Evolutionary conservation across 257 asterid genomes (phyloP).

Genomic region (Gentiana straminea): DNA sequence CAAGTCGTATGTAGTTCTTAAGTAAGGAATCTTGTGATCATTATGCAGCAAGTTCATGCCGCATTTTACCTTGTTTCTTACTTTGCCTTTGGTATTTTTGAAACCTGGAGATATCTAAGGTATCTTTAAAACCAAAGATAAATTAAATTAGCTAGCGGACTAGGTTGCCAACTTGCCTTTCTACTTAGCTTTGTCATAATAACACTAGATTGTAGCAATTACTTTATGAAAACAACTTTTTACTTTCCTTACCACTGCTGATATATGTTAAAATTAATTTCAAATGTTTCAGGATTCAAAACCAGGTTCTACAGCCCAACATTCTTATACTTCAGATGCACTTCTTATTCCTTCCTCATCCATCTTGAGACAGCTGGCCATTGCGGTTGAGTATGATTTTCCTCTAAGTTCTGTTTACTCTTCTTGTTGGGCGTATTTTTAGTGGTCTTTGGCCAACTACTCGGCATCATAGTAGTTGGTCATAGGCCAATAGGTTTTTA

Average conservation of each 20-base stretch:
- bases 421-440: not conserved
- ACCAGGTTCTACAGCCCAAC: constrained; percentile 29
- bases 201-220: not conserved
- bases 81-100: too few species aligned
- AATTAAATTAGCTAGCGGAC: not conserved
- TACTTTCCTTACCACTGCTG: not conserved
- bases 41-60: too few species aligned
- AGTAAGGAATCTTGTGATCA: too few species aligned
- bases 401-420: not conserved
- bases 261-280: constrained; percentile 11
- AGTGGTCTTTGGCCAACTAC: too few species aligned
- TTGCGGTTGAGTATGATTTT: constrained; percentile 74
- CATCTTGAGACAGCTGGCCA: constrained; percentile 76
- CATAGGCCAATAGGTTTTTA: too few species aligned
- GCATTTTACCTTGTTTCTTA: too few species aligned
- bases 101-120: too few species aligned
- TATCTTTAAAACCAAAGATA: too few species aligned
- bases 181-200: not conserved
- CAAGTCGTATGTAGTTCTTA: too few species aligned
- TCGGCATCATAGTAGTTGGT: too few species aligned
- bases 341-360: constrained; percentile 62
- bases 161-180: not conserved
- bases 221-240: not conserved
- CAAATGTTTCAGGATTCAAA: constrained; percentile 44
- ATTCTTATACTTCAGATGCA: constrained; percentile 30